Conservation (phyloP, 495 filamentous ascomycete species). For the Articulospora tetracladia region DNA sequence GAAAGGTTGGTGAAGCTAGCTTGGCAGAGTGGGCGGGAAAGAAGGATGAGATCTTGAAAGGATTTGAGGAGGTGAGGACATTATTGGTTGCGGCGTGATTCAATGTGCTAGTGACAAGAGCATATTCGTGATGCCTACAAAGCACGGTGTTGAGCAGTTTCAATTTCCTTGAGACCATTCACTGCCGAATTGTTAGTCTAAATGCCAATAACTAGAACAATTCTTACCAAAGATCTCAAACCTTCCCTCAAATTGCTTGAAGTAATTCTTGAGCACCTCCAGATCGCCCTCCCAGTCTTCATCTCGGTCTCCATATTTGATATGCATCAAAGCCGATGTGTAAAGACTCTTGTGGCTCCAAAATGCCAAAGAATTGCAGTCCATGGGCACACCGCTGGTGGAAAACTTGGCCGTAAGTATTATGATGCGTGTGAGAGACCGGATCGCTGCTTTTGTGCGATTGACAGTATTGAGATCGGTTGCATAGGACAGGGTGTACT, state of each 20-base stretch:
- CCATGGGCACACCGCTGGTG: neutral
- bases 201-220: neutral
- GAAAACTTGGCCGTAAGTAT: neutral
- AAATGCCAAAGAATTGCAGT: conserved; percentile 7
- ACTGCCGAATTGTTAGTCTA: neutral
- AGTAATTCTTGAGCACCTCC: conserved; percentile 6
- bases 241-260: conserved; percentile 4
- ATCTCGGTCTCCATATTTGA: conserved; percentile 8
- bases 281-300: conserved; percentile 4
- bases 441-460: conserved; percentile 2
- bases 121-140: neutral
- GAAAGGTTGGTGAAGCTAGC: conserved; percentile 2
- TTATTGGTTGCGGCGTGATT: neutral
- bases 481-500: neutral
- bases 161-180: conserved; percentile 3
- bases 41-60: conserved; percentile 3
- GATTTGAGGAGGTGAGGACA: conserved; percentile 10
- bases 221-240: conserved; percentile 4
- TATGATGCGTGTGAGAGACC: neutral
- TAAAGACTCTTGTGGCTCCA: conserved; percentile 11
- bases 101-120: neutral
- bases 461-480: neutral
- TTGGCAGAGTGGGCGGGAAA: conserved; percentile 8
- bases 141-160: neutral
- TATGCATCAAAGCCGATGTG: conserved; percentile 2